Evolutionary conservation across 108 stramenopile species (phyloP), one percentile per base, ranked within the genome.

Genomic region (Fragilaria radians): DNA sequence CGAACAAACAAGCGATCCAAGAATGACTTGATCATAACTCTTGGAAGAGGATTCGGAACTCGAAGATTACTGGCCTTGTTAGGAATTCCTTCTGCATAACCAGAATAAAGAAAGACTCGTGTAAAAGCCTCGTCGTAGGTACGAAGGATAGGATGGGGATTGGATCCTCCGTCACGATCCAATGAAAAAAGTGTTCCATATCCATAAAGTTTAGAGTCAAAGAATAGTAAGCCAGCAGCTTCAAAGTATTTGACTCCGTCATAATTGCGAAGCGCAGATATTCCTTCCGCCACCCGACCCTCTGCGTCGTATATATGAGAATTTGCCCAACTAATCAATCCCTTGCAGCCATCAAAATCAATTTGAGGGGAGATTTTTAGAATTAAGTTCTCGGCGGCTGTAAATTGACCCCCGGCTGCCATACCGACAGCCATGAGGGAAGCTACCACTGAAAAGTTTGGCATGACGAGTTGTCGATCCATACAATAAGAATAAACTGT

Each of bases 401-500:
- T 66, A 33, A 32, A 66, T 52, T 55, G 81, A 27, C 69, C 82
- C 53, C 74, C 77, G 28, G 75, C 79, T 2, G 89, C 83, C 7
- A 86, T 61, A 54, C 90, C 90, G 7, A 88, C 67, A 4, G 90
- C 78, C 27, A 88, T 76, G 32, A 80, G 68, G 4, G 82, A 58
- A 2, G 67, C 64, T 3, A 71, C 85, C n/a, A 83, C 65, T 30
- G 77, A 66, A 70, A 86, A 81, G 23, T 79, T 87, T 76, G 83
- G 3, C 68, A 73, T 3, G 79, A 19, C 31, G 71, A 64, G 34
- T 74, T 65, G 18, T 28, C 90, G 85, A 70, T 92, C 90, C 22
- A 73, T 62, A 86, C 90, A 92, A 55, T 92, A 92, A 1, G 85
- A 57, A 7, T 82, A 67, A 26, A 92, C 90, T 36, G 84, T 73